Base-by-base conservation (phyloP, 371 early-diverging fungal genomes). In the Dinochytrium kinnereticum region DNA sequence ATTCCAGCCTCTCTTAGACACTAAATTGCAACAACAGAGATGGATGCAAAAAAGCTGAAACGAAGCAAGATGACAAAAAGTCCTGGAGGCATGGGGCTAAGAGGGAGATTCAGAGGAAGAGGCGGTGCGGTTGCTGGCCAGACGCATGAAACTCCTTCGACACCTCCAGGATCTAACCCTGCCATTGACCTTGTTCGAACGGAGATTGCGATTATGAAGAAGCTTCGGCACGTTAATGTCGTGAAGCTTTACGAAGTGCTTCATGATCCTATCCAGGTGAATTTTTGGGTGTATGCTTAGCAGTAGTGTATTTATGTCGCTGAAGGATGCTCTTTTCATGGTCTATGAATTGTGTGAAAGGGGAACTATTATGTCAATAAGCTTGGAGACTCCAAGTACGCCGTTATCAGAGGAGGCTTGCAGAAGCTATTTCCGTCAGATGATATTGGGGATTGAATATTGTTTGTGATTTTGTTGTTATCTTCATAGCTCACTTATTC, bases 361-460 rank as follows among this genome's bases (percentile, higher is more conserved):
- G 50, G 95, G 95, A 31, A 84, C 90, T 1, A 64, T 94, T 65
- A 92, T 93, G 87, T 84, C 90, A 51, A 85, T 95, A 37, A 80
- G 83, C 26, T 51, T 90, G n/a, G 86, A 87, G 64, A 80, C 82
- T 34, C 71, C 81, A 1, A 82, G 84, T 24, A 77, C 73, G 7
- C 88, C 92, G 21, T 91, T 89, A 69, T 49, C 85, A 0, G 85
- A 87, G 26, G 89, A 87, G 2, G 80, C 73, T 1, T 82, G 87
- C 33, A 84, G 88, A 53, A 64, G 81, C 59, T 92, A 90, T 66
- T 97, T 98, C 78, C 85, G 86, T 36, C 92, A 96, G 77, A 90
- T 96, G 81, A 84, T 98, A 40, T 85, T 97, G 44, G 99, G 96
- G 3, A 92, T 98, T 65, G 98, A 98, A 83, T 98, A 97, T 78